A percentile compares a stretch with the other conserved stretches of the same genome.
Conservation (phyloP, 352 stramenopile species). For the Plasmopara muralis region DNA sequence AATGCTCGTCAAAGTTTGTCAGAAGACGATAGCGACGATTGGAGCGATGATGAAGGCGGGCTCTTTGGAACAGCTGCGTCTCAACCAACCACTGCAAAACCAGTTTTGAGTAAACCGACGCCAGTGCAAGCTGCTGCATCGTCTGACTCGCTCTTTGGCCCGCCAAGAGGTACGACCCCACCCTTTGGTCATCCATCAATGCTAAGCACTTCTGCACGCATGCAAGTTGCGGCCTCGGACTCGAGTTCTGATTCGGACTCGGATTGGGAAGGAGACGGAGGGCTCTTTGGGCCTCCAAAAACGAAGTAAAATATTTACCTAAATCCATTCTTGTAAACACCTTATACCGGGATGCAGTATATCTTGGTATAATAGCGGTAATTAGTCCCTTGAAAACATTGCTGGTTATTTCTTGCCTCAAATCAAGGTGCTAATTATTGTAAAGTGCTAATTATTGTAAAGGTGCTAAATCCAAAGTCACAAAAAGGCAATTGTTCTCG, state of each 20-base stretch:
- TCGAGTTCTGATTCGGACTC: constrained; percentile 31
- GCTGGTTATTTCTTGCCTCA: too few species aligned
- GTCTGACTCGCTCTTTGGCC: too few species aligned
- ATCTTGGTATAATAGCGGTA: neutral
- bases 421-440: too few species aligned
- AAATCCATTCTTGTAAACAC: constrained; percentile 6
- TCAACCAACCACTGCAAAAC: constrained; percentile 19
- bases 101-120: constrained; percentile 12
- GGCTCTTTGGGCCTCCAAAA: constrained; percentile 53
- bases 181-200: constrained; percentile 38
- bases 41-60: constrained; percentile 48
- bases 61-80: constrained; percentile 42
- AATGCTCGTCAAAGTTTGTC: constrained; percentile 33
- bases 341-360: too few species aligned
- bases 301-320: constrained; percentile 28
- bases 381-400: too few species aligned
- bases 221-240: constrained; percentile 32
- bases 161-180: constrained; percentile 11
- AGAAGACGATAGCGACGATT: constrained; percentile 56
- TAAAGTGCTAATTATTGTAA: too few species aligned
- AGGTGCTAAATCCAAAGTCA: too few species aligned
- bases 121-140: constrained; percentile 2
- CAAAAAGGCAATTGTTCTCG: too few species aligned
- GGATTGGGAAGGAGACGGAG: constrained; percentile 57
- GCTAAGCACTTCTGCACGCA: constrained; percentile 35